Evolutionary conservation across 768 basidiomycete genomes (phyloP).

Genomic region (Neoboletus magnificus): DNA sequence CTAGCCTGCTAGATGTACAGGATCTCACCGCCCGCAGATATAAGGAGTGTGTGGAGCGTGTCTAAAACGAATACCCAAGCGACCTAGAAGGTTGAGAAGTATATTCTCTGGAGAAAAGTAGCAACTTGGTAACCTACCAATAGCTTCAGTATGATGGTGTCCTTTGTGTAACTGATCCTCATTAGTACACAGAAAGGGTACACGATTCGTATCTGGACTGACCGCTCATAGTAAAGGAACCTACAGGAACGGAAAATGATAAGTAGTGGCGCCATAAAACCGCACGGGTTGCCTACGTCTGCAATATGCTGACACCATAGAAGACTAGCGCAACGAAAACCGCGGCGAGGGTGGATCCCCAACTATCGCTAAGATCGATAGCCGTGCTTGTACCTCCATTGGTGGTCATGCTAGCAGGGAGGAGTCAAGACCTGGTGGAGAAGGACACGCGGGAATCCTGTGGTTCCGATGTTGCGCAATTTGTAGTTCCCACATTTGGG

Average conservation of each 20-base stretch:
- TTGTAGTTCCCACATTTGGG: conserved; percentile 10
- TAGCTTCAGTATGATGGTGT: conserved; percentile 11
- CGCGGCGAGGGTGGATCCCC: conserved; percentile 24
- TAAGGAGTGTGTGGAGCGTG: conserved; percentile 15
- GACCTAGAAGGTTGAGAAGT: conserved; percentile 10
- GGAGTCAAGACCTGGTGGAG: neutral
- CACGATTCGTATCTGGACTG: conserved; percentile 1
- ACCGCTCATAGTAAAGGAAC: conserved; percentile 26
- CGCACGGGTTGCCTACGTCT: conserved; percentile 16
- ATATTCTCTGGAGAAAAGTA: neutral
- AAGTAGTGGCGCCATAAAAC: neutral
- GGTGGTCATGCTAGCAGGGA: conserved; percentile 10
- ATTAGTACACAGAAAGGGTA: neutral
- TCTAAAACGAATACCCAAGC: conserved; percentile 21
- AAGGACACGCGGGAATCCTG: neutral
- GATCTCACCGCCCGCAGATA: conserved; percentile 17
- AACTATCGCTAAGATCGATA: conserved; percentile 11
- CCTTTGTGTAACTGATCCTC: conserved; percentile 15
- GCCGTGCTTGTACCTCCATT: neutral
- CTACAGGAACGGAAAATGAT: conserved; percentile 4
- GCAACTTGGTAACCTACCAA: conserved; percentile 5
- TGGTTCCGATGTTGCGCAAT: neutral
- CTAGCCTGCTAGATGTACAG: neutral
- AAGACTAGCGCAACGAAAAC: conserved; percentile 20
- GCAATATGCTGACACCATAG: conserved; percentile 25